phyloP scores from a whole-genome alignment of 495 filamentous ascomycete genomes.

The Massariosphaeria phaeospora region DNA sequence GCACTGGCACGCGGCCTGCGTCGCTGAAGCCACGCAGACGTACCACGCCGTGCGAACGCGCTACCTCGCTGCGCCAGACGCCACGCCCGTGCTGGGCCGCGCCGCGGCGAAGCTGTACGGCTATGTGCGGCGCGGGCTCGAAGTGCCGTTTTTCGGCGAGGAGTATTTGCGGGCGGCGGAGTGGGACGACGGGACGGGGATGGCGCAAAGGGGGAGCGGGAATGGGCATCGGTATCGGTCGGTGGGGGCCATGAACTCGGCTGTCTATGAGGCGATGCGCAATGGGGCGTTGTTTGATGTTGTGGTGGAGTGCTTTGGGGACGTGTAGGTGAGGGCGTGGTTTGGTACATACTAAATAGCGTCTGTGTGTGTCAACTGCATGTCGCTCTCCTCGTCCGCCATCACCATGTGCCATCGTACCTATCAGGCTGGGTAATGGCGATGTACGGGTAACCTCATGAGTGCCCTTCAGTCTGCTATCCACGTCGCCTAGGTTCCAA shows the following conservation, averaged over 20 bases:
- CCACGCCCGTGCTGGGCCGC: slow-evolving; percentile 1
- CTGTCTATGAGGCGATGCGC: slow-evolving; percentile 11
- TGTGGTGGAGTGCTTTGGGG: slow-evolving; percentile 3
- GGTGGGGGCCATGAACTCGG: slow-evolving; percentile 6
- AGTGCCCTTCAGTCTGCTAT: too few relatives aligned
- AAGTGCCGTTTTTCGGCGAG: slow-evolving; percentile 8
- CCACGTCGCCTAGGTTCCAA: too few relatives aligned
- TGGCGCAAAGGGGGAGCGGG: too few relatives aligned
- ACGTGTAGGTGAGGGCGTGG: too few relatives aligned
- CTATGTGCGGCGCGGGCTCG: slow-evolving; percentile 4
- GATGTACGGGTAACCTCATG: too few relatives aligned
- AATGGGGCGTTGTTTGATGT: slow-evolving; percentile 1
- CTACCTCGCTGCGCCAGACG: not conserved
- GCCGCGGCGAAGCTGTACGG: not conserved
- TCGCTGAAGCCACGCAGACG: not conserved
- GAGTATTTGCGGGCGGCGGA: slow-evolving; percentile 8
- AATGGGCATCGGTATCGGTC: slow-evolving; percentile 4
- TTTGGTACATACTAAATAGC: too few relatives aligned
- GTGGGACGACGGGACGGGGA: slow-evolving; percentile 8
- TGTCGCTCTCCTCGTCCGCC: too few relatives aligned
- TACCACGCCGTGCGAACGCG: not conserved
- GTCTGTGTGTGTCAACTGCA: too few relatives aligned
- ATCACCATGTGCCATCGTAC: too few relatives aligned
- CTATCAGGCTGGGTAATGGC: too few relatives aligned
- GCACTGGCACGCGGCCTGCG: slow-evolving; percentile 4